Percentiles rank a stretch among this genome's conserved stretches.
Conservation (phyloP, 2,329 filamentous ascomycete species). For the Monilinia fructicola region DNA sequence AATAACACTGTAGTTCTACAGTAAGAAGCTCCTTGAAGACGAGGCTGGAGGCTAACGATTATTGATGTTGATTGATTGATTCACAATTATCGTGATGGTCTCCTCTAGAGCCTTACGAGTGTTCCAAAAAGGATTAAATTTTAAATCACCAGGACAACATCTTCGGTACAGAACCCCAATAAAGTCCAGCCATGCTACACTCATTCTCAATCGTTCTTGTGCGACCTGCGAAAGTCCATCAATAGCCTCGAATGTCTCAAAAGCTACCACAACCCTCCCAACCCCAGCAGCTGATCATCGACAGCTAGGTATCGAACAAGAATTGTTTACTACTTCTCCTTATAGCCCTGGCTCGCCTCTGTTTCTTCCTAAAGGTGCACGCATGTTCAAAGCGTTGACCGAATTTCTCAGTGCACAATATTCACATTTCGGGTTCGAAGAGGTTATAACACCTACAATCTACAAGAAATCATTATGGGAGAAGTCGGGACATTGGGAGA, state of each 20-base stretch:
- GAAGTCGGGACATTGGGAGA: conserved; percentile 81
- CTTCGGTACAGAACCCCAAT: conserved; percentile 22
- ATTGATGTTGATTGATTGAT: conserved; percentile 5
- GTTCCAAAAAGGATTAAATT: conserved; percentile 26
- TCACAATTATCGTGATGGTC: conserved; percentile 35
- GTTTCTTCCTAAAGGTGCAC: conserved; percentile 77
- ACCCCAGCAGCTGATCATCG: conserved; percentile 52
- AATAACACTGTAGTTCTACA: neutral
- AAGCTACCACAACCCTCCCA: conserved; percentile 23
- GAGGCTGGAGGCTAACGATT: neutral
- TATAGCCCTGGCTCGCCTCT: conserved; percentile 86
- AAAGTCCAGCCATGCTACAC: conserved; percentile 16
- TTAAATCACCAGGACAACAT: conserved; percentile 17
- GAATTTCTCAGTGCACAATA: conserved; percentile 83
- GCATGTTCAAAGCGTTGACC: conserved; percentile 80
- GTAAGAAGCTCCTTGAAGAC: neutral
- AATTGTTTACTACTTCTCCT: conserved; percentile 74
- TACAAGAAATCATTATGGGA: conserved; percentile 89
- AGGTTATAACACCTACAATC: conserved; percentile 86
- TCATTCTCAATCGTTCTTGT: conserved; percentile 38
- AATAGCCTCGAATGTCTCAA: conserved; percentile 11
- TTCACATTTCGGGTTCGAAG: conserved; percentile 78
- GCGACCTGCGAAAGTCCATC: conserved; percentile 35
- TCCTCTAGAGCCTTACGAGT: conserved; percentile 37
- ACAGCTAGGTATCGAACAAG: conserved; percentile 62